These are phyloP conservation scores for Sclerotinia minor DNA, from an alignment of 2,329 filamentous ascomycete species.

Conservation along the genomic window DNA sequence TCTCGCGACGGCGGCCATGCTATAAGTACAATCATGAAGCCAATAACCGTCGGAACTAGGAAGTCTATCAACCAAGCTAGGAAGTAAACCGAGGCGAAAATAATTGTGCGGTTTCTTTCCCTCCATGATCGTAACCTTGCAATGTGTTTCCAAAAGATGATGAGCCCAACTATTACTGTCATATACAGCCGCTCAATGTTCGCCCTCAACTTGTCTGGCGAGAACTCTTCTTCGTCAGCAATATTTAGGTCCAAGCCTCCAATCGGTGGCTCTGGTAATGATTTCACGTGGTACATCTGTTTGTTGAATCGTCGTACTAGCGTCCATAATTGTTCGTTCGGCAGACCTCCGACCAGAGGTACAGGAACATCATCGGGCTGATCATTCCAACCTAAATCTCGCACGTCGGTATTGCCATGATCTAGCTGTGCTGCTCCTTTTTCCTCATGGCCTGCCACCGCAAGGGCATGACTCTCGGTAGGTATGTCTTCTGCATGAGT, in stretches of 20 bases:
- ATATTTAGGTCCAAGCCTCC: constrained; percentile 78
- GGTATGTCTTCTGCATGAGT: constrained; percentile 38
- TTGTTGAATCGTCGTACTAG: constrained; percentile 65
- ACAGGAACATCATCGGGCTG: constrained; percentile 51
- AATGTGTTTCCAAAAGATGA: constrained; percentile 71
- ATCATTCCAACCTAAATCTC: constrained; percentile 60
- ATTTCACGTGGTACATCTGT: constrained; percentile 67
- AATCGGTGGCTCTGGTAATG: constrained; percentile 55
- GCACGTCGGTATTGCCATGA: constrained; percentile 48
- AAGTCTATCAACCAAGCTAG: constrained; percentile 72
- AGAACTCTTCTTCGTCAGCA: constrained; percentile 80
- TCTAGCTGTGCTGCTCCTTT: constrained; percentile 46
- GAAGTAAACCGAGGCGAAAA: constrained; percentile 58
- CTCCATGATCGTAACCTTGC: constrained; percentile 77
- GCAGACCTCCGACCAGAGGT: constrained; percentile 59
- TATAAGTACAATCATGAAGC: constrained; percentile 64
- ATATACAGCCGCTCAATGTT: constrained; percentile 81
- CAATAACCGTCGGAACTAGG: constrained; percentile 61
- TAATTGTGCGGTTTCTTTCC: constrained; percentile 66
- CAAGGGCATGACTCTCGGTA: constrained; percentile 47
- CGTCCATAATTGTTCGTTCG: constrained; percentile 66
- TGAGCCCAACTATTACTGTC: constrained; percentile 68
- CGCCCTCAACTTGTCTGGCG: constrained; percentile 76
- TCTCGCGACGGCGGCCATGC: constrained; percentile 61
- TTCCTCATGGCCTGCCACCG: constrained; percentile 45